A percentile compares a stretch with the other conserved stretches of the same genome.
phyloP scores from a whole-genome alignment of 208 protist genomes.

The Leishmania gerbilli region DNA sequence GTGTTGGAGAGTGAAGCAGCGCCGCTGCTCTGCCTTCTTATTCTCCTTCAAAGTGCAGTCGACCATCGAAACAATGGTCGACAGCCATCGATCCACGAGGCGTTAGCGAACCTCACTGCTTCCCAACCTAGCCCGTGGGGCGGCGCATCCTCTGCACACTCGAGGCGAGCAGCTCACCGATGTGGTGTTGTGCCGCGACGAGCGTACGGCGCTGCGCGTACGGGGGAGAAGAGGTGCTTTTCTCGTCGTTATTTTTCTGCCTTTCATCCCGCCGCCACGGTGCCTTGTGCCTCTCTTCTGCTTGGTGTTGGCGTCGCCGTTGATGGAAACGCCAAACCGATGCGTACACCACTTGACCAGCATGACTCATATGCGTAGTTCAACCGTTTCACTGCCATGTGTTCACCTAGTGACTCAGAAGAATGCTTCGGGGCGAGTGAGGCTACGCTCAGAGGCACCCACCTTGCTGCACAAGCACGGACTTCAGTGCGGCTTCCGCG shows the following conservation, averaged over 20 bases:
- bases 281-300: not conserved
- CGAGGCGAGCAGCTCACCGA: not conserved
- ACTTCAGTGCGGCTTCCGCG: not conserved
- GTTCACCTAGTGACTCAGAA: not conserved
- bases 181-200: not conserved
- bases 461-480: not conserved
- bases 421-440: not conserved
- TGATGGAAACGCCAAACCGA: not conserved
- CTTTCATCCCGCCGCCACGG: not conserved
- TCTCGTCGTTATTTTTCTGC: not conserved
- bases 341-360: not conserved
- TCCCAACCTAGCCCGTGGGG: not conserved
- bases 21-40: not conserved
- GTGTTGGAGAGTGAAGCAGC: not conserved
- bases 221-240: not conserved
- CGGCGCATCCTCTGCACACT: not conserved
- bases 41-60: not conserved
- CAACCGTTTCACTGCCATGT: not conserved
- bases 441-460: not conserved
- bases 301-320: not conserved
- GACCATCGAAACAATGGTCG: not conserved
- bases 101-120: not conserved
- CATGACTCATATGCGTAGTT: not conserved
- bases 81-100: not conserved
- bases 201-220: not conserved